Percentiles rank a stretch among this genome's conserved stretches.
Evolutionary conservation across 768 basidiomycete genomes (phyloP).

Genomic region (Galerina marginata): DNA sequence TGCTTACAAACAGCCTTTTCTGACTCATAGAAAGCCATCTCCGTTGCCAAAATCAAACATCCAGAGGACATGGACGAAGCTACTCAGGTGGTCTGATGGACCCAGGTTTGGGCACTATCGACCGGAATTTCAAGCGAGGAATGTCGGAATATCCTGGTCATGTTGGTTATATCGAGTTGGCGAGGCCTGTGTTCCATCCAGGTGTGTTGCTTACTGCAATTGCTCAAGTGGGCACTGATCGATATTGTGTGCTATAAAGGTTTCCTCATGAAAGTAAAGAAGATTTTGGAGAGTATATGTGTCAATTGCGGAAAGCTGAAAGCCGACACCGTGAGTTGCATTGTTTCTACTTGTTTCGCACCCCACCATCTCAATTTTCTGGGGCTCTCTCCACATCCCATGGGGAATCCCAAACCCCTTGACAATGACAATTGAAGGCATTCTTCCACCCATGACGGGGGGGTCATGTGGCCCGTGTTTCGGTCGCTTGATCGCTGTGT

Average conservation of each 20-base stretch:
- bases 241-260: constrained; percentile 43
- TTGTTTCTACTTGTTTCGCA: constrained; percentile 88
- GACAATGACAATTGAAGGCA: constrained; percentile 72
- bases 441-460: constrained; percentile 81
- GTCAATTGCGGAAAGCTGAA: constrained; percentile 98
- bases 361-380: constrained; percentile 96
- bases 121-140: constrained; percentile 98
- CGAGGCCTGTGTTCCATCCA: constrained; percentile 96
- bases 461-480: constrained; percentile 71
- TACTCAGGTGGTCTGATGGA: constrained; percentile 96
- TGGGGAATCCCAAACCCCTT: constrained; percentile 94
- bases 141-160: constrained; percentile 99
- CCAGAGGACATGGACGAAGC: constrained; percentile 98
- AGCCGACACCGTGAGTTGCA: constrained; percentile 93
- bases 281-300: constrained; percentile 98
- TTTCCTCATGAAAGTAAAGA: constrained; percentile 99
- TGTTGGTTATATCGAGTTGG: constrained; percentile 98
- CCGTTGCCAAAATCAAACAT: constrained; percentile 97
- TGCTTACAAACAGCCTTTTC: constrained; percentile 23
- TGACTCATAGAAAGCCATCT: constrained; percentile 88
- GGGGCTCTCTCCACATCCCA: constrained; percentile 92
- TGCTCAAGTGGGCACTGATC: constrained; percentile 1
- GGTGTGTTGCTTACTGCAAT: constrained; percentile 54
- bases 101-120: constrained; percentile 96
- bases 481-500: constrained; percentile 95